A percentile compares a stretch with the other conserved stretches of the same genome.
phyloP scores from a whole-genome alignment of 495 filamentous ascomycete species.

The Neurospora pannonica region DNA sequence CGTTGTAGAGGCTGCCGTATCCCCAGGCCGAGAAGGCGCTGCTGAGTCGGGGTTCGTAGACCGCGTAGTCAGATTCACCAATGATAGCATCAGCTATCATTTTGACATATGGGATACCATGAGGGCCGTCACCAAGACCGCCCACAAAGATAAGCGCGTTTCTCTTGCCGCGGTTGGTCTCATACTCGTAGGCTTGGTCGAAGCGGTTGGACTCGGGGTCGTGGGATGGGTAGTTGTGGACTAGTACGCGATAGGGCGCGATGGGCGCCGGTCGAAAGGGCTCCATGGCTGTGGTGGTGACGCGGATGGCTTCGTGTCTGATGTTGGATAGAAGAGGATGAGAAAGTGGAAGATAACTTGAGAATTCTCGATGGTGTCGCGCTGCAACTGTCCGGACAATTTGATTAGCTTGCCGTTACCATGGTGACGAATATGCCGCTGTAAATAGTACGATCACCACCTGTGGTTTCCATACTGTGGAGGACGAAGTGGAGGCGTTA shows the following conservation, averaged over 20 bases:
- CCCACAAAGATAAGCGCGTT: constrained; percentile 77
- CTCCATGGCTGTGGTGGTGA: background rate
- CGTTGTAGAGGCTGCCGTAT: constrained; percentile 52
- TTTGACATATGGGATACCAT: constrained; percentile 58
- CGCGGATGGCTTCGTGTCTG: background rate
- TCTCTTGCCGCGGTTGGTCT: constrained; percentile 5
- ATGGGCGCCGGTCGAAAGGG: background rate
- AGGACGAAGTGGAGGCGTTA: background rate
- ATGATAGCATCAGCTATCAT: constrained; percentile 47
- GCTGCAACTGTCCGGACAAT: background rate
- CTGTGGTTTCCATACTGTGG: background rate
- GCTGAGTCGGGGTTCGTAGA: constrained; percentile 35
- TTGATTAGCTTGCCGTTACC: background rate
- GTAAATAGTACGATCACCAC: background rate
- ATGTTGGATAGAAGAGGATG: background rate
- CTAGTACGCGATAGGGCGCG: background rate
- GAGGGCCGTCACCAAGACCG: constrained; percentile 73
- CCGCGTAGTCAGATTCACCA: constrained; percentile 16
- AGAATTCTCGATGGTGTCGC: background rate
- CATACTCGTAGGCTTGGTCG: background rate
- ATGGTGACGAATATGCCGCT: background rate
- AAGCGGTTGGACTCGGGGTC: background rate
- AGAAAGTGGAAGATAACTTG: background rate
- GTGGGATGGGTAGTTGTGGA: background rate
- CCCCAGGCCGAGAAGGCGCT: constrained; percentile 67